Evolutionary conservation across 2,329 filamentous ascomycete species (phyloP), one percentile per base, ranked within the genome.

Genomic region (Geosmithia flava): DNA sequence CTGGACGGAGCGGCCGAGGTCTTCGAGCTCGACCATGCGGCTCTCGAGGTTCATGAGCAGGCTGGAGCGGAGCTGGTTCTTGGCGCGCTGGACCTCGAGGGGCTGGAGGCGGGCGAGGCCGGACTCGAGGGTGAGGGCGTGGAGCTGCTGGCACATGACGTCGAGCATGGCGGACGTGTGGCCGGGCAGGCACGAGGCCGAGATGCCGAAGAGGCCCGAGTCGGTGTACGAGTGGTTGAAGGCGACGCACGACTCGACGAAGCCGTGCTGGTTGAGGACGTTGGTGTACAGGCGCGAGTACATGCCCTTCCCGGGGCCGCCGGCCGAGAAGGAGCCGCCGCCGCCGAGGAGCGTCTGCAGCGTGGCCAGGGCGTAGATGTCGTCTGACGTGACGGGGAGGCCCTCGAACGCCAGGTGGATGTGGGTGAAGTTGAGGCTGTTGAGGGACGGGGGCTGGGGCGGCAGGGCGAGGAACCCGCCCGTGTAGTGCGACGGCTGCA

Each of bases 141-240:
- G 81, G 44, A 97, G 77, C 65, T 96, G 88, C 48, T 88, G 85
- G 64, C 90, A 96, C 80, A 96, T 95, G 56, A 95, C 87, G 58
- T 96, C 87, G 19, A 98, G 78, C 87, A 96, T 96, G 55, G 82
- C 72, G 3, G 79, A 75, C 0, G 90, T 87, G 52, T 85, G 80
- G 37, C 78, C 78, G 0, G 93, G 91, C 33, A 82, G 77, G 67
- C 93, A 98, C 27, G 84, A 84, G 0, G 88, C 86, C 1, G 86
- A 84, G 62, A 98, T 96, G 54, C 93, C 93, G 60, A 98, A 98
- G 42, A 98, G 78, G 3, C 93, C 93, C 7, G 85, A 90, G 66
- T 98, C 93, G 0, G 87, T 93, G 75, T 98, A 98, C 44, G 86
- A 87, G 73, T 97, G 90, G 74, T 97, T 97, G 73, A 97, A 97